phyloP scores from a whole-genome alignment of 257 asterid species.

The Salvia rosmarinus region DNA sequence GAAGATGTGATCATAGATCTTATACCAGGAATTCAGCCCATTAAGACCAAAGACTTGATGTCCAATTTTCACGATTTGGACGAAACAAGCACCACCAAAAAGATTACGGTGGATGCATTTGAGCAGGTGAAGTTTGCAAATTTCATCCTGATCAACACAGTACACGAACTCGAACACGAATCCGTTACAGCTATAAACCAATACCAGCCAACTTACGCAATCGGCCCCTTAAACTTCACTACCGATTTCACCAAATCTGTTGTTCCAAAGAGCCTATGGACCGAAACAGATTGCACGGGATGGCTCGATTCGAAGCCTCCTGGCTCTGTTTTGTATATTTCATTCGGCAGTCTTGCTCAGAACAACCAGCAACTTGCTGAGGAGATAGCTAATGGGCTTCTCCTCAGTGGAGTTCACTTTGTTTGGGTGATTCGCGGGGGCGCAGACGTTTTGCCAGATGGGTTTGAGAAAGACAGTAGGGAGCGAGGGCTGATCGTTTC shows the following conservation, averaged over 20 bases:
- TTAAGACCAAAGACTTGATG: conserved; percentile 1
- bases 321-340: conserved; percentile 34
- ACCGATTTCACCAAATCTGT: background rate
- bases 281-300: conserved; percentile 31
- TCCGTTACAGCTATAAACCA: background rate
- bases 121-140: conserved; percentile 13
- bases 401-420: conserved; percentile 31
- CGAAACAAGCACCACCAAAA: background rate
- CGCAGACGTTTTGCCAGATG: conserved; percentile 32
- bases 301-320: conserved; percentile 37
- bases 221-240: conserved; percentile 18
- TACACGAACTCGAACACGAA: conserved; percentile 4
- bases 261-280: conserved; percentile 36
- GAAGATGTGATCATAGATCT: background rate
- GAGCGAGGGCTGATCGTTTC: conserved; percentile 48
- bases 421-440: conserved; percentile 35
- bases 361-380: conserved; percentile 6
- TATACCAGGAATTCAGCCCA: background rate
- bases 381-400: conserved; percentile 32
- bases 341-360: conserved; percentile 35
- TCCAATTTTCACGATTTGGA: background rate
- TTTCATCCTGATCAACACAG: conserved; percentile 15
- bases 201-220: conserved; percentile 11
- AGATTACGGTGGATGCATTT: background rate
- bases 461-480: conserved; percentile 29